Conservation (phyloP, 1,284 basidiomycete genomes). For the Ceratobasidium sp. region DNA sequence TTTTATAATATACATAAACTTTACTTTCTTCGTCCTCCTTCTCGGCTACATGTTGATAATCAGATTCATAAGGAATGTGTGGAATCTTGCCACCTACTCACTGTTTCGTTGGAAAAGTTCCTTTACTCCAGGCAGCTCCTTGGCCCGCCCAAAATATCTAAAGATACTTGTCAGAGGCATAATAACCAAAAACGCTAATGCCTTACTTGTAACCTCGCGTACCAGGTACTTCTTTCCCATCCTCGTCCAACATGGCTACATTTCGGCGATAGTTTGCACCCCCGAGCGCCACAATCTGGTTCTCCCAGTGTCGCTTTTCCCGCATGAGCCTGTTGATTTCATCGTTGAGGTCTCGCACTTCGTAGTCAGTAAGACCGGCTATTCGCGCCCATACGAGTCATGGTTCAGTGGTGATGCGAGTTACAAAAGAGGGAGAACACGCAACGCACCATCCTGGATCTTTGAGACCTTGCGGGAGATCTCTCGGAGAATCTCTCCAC, state of each 20-base stretch:
- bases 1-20: constrained; percentile 81
- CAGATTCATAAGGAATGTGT: constrained; percentile 1
- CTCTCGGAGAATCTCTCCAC: constrained; percentile 93
- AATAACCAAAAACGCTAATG: not conserved
- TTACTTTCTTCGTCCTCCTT: constrained; percentile 86
- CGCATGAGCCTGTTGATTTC: constrained; percentile 97
- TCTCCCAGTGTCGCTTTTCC: constrained; percentile 98
- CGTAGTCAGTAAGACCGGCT: constrained; percentile 95
- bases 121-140: constrained; percentile 94
- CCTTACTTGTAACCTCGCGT: constrained; percentile 98
- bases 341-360: constrained; percentile 96
- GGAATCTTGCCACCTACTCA: constrained; percentile 54
- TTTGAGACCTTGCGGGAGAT: constrained; percentile 97
- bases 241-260: constrained; percentile 91
- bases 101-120: constrained; percentile 91
- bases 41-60: constrained; percentile 17
- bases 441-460: constrained; percentile 89
- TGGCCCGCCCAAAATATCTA: constrained; percentile 97
- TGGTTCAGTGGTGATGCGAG: constrained; percentile 13
- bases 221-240: constrained; percentile 93
- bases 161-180: not conserved
- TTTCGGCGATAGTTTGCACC: constrained; percentile 96
- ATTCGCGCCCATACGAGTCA: constrained; percentile 27
- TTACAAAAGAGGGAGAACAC: constrained; percentile 20
- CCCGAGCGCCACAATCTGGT: constrained; percentile 93